Evolutionary conservation across 305 asterid species (phyloP), one percentile per base, ranked within the genome.

Genomic region (Salvia sclarea): DNA sequence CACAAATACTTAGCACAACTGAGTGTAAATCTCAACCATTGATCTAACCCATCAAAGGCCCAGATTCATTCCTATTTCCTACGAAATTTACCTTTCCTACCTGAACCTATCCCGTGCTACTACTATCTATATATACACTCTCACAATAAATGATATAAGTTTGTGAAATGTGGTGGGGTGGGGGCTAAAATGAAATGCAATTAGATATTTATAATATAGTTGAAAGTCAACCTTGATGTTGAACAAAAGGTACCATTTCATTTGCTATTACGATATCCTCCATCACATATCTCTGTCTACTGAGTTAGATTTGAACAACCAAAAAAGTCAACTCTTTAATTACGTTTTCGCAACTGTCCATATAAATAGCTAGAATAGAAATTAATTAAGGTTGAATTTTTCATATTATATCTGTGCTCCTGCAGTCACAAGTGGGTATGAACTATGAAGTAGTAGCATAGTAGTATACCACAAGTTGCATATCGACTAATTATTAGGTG

Each of bases 311-410:
- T 59, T 35, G 6, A 3, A 14, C 10, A 66, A 35, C 6, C 6
- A 6, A 3, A 41, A 60, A 69, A 59, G 74, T 69, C 74, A 69
- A 69, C 68, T 14, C 68, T 8, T 31, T n/a, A n/a, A n/a, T n/a
- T 50, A 18, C 24, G 30, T 59, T 69, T 30, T 21, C 41, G 5
- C 40, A 69, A 43, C 30, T 44, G 22, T 16, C 9, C 31, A 11
- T 2, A 38, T 4, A 40, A 16, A 17, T 58, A 16, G 64, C 4
- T 31, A 14, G 4, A 5, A 31, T 8, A 31, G n/a, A 38, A 14
- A 14, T 57, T 31, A 57, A 31, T 4, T 53, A 7, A 16, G 25
- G 12, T 17, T 47, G 54, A 8, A 47, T 14, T 6, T 2, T n/a
- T 8, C 5, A 17, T 10, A 1, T 2, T 47, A 1, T 17, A 18